Base-by-base conservation (phyloP, 2,329 filamentous ascomycete genomes). In the Thermothelomyces thermophilus region DNA sequence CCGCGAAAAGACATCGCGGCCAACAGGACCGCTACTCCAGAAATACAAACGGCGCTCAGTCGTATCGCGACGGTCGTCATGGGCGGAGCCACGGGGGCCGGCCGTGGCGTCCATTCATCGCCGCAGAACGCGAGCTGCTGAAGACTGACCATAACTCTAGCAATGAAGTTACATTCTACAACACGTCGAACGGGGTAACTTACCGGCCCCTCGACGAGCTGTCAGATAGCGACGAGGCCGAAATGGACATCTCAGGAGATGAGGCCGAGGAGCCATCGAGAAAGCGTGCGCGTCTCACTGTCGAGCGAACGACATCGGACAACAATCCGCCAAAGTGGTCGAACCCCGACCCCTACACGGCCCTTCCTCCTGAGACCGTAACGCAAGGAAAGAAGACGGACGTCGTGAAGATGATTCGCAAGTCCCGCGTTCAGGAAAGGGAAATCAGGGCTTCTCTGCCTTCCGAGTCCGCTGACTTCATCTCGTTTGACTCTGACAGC, bases 271-370 rank as follows among this genome's bases (percentile, higher is more conserved):
- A 72, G 48, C 72, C 72, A 11, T 67, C 66, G 3, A 63, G 60
- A 42, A 77, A 77, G 60, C 72, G 73, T 10, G 63, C 63, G 2
- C 70, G 72, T 9, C 64, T 60, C 4, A 45, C 60, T 9, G 58
- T 58, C 2, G 54, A 64, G 4, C 55, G 61, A 14, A 64, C 64
- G 8, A 63, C 69, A n/a, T 62, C 66, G 19, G 71, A 68, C 54
- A 63, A 73, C 48, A 69, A 72, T 13, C 68, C 65, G 5, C 89
- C 90, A 3, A 90, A 86, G 66, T 97, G 91, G 91, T 95, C 90
- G 4, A 97, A 97, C 60, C 90, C 91, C 3, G 91, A 97, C 64
- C 90, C 90, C 0, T 96, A 97, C 67, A 95, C 88, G 5, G 86
- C 82, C 2, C 73, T 95, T 9, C 91, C 91, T 8, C 90, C 89